Percentiles rank a stretch among this genome's conserved stretches.
Conservation (phyloP, 768 basidiomycete genomes). For the Filobasidium floriforme region DNA sequence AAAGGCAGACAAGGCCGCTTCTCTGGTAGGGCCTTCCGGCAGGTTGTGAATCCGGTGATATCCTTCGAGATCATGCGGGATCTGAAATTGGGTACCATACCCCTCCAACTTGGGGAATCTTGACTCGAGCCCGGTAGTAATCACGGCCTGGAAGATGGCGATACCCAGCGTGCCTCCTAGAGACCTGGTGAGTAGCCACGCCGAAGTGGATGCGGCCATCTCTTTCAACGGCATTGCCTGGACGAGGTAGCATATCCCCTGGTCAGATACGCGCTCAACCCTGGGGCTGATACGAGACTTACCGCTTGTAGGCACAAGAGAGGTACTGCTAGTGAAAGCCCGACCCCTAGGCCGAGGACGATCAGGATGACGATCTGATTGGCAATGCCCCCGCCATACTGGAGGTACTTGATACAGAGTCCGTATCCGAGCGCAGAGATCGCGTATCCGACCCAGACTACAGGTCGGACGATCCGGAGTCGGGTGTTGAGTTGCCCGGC, state of each 20-base stretch:
- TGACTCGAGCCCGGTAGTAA: slow-evolving; percentile 35
- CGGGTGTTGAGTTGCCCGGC: slow-evolving; percentile 35
- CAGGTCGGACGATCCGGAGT: slow-evolving; percentile 32
- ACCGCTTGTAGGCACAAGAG: slow-evolving; percentile 38
- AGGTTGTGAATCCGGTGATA: slow-evolving; percentile 36
- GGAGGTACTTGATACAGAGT: slow-evolving; percentile 18
- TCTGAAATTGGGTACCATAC: slow-evolving; percentile 34
- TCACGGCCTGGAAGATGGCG: slow-evolving; percentile 36
- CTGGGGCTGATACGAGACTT: not conserved
- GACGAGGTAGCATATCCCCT: not conserved
- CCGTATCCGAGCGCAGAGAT: slow-evolving; percentile 26
- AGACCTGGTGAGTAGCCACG: slow-evolving; percentile 33
- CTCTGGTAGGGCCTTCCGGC: slow-evolving; percentile 32
- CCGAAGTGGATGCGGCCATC: slow-evolving; percentile 41
- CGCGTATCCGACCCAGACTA: slow-evolving; percentile 37
- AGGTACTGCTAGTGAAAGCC: slow-evolving; percentile 34
- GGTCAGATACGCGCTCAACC: not conserved
- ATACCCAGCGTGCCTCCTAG: slow-evolving; percentile 36
- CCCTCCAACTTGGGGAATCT: slow-evolving; percentile 35
- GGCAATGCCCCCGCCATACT: slow-evolving; percentile 19
- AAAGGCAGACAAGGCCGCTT: slow-evolving; percentile 36
- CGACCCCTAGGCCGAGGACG: slow-evolving; percentile 31
- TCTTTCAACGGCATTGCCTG: slow-evolving; percentile 39
- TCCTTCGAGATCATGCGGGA: slow-evolving; percentile 32
- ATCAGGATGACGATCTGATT: slow-evolving; percentile 30